phyloP scores from a whole-genome alignment of 805 yeast species.

The Jamesozyma rosinii region DNA sequence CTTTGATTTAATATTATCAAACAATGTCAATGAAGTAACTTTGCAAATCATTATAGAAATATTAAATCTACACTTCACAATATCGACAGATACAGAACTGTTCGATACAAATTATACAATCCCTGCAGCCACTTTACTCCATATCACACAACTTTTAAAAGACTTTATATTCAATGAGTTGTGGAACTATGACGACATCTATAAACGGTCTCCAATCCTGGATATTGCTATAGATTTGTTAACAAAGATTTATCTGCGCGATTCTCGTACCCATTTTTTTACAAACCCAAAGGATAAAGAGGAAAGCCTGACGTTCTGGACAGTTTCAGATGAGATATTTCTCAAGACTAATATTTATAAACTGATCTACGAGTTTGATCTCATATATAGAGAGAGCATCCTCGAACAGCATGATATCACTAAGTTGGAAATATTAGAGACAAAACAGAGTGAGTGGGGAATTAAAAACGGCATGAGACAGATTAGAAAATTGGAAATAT shows the following conservation, averaged over 20 bases:
- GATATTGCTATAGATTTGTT: slow-evolving; percentile 14
- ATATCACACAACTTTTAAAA: slow-evolving; percentile 15
- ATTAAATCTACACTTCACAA: slow-evolving; percentile 17
- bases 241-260: slow-evolving; percentile 23
- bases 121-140: slow-evolving; percentile 11
- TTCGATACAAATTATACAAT: slow-evolving; percentile 10
- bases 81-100: slow-evolving; percentile 26
- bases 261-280: slow-evolving; percentile 12
- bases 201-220: slow-evolving; percentile 1
- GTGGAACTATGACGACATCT: slow-evolving; percentile 14
- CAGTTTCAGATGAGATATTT: slow-evolving; percentile 17
- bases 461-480: slow-evolving; percentile 12
- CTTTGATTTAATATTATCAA: not conserved
- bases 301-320: slow-evolving; percentile 3
- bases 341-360: slow-evolving; percentile 15
- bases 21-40: not conserved
- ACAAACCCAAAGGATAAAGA: not conserved
- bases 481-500: slow-evolving; percentile 38
- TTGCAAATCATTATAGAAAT: slow-evolving; percentile 13
- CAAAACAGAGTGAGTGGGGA: slow-evolving; percentile 1
- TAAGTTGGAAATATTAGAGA: not conserved
- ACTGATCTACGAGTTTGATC: slow-evolving; percentile 2
- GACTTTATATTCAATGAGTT: slow-evolving; percentile 15
- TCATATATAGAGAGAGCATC: not conserved
- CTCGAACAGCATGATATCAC: not conserved